These are phyloP conservation scores for Neurospora pannonica DNA, from an alignment of 495 filamentous ascomycete species.

Conservation along the genomic window DNA sequence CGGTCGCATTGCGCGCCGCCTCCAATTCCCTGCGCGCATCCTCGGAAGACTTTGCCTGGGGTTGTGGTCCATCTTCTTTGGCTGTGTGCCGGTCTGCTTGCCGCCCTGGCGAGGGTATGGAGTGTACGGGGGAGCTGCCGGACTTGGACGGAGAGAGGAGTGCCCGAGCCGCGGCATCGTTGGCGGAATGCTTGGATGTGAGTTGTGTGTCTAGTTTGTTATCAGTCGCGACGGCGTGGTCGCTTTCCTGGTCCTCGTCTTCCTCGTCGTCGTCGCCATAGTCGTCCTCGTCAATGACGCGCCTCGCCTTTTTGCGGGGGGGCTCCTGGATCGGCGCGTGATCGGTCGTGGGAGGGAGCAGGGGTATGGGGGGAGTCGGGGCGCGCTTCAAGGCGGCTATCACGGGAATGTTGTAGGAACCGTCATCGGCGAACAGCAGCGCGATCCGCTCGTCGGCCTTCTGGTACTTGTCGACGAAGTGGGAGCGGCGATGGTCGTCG, in stretches of 20 bases:
- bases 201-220: constrained; percentile 37
- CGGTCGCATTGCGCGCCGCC: constrained; percentile 85
- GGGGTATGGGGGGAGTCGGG: constrained; percentile 17
- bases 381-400: constrained; percentile 32
- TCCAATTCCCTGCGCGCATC: constrained; percentile 88
- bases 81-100: constrained; percentile 29
- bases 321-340: constrained; percentile 38
- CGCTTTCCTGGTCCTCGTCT: constrained; percentile 54
- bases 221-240: constrained; percentile 19
- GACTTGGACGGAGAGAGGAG: constrained; percentile 48
- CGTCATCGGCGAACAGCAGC: constrained; percentile 71
- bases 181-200: constrained; percentile 43
- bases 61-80: constrained; percentile 33
- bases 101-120: constrained; percentile 42
- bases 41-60: constrained; percentile 58
- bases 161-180: constrained; percentile 33
- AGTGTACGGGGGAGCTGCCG: constrained; percentile 46
- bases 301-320: constrained; percentile 39
- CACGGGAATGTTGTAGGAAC: constrained; percentile 41
- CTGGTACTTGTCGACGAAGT: constrained; percentile 35
- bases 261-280: constrained; percentile 75
- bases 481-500: constrained; percentile 33
- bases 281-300: constrained; percentile 62
- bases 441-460: constrained; percentile 35
- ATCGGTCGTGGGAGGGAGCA: constrained; percentile 36